These are phyloP conservation scores for Bondarzewia mesenterica DNA, from an alignment of 1,284 basidiomycete species.

Conservation along the genomic window DNA sequence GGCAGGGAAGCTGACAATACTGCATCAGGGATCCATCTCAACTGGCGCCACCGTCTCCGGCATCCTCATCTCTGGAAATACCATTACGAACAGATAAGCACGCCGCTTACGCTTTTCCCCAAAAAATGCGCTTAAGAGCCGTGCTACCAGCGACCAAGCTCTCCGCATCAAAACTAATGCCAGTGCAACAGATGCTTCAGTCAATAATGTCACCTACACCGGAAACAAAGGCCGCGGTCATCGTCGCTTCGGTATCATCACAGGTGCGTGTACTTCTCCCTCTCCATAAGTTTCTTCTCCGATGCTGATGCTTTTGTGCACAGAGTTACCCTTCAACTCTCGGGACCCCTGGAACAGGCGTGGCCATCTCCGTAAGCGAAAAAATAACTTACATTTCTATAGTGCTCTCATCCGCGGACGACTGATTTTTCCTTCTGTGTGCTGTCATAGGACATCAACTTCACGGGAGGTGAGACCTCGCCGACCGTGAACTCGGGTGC, in stretches of 20 bases:
- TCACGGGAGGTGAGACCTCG: slow-evolving; percentile 19
- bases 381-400: no score
- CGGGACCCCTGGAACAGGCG: slow-evolving; percentile 28
- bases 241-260: slow-evolving; percentile 28
- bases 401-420: neutral
- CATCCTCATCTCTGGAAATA: slow-evolving; percentile 41
- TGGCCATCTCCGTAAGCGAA: slow-evolving; percentile 3
- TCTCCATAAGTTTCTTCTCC: neutral
- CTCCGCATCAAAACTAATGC: slow-evolving; percentile 34
- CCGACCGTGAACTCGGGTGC: slow-evolving; percentile 20
- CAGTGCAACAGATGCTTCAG: slow-evolving; percentile 24
- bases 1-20: neutral
- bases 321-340: slow-evolving; percentile 30
- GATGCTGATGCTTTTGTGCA: neutral
- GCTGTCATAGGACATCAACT: slow-evolving; percentile 20
- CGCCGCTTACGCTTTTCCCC: neutral
- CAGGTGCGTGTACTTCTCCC: slow-evolving; percentile 17
- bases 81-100: slow-evolving; percentile 24
- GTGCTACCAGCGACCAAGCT: slow-evolving; percentile 25
- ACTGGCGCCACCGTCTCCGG: slow-evolving; percentile 38
- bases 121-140: neutral
- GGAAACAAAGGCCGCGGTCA: slow-evolving; percentile 20
- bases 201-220: slow-evolving; percentile 29
- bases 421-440: neutral
- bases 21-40: slow-evolving; percentile 39